Base-by-base conservation (phyloP, 2,329 filamentous ascomycete genomes). In the Diplodia scrobiculata region DNA sequence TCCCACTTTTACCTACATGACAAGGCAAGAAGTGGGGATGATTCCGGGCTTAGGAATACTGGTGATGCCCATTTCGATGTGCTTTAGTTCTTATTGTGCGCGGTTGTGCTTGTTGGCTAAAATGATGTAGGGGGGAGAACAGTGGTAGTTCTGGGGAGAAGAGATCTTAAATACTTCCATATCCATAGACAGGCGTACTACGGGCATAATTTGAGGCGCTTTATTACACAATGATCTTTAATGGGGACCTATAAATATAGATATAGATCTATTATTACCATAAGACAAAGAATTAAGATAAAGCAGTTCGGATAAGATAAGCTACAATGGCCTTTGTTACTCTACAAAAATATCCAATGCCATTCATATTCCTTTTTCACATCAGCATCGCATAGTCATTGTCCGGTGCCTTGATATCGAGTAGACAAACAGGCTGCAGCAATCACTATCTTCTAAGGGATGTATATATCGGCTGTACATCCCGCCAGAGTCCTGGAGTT, bases 1-100 rank as follows among this genome's bases (percentile, higher is more conserved):
- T 3, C 5, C 38, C 5, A 6, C 52, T 32, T n/a, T 47, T 54
- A 7, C 45, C 32, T 62, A 62, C 58, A 62, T 50, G n/a, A 62
- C 45, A 17, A 25, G 5, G 58, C 58, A 62, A 5, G 45, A 32
- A 6, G 48, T 50, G 13, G 58, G 34, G 1, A 13, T 62, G 2
- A 45, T 45, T 45, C 41, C 41, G 6, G 45, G 27, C 27, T 29
- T 48, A 2, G 27, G 41, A 11, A 62, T 51, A 10, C 48, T 62
- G 29, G 10, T 11, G n/a, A 62, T 21, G 14, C 58, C 29, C 58
- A 62, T 62, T 2, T 50, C 38, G 29, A 4, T 36, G 4, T 34
- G 7, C n/a, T 2, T n/a, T 9, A n/a, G 2, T 29, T 9, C 3
- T 27, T 14, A 3, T 13, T 62, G 10, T 19, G 27, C 2, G 27